Evolutionary conservation across 208 protist genomes (phyloP).

Genomic region (Acanthamoeba quina): DNA sequence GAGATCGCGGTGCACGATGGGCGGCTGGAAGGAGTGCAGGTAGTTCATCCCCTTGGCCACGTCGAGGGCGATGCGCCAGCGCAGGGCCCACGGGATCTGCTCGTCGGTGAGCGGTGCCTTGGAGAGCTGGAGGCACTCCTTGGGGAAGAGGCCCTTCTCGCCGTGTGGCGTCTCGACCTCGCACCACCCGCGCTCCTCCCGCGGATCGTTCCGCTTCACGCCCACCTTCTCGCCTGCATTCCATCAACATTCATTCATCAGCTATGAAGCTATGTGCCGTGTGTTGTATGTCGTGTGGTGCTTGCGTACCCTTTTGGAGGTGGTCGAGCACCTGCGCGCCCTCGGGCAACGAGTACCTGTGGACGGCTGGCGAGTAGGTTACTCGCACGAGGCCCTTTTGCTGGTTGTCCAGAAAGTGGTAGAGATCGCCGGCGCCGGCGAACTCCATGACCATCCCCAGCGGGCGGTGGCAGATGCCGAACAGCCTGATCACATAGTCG

Average conservation of each 20-base stretch:
- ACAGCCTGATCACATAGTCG: constrained; percentile 77
- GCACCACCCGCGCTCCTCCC: constrained; percentile 20
- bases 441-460: constrained; percentile 83
- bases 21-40: constrained; percentile 68
- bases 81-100: constrained; percentile 43
- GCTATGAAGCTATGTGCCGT: too few relatives aligned
- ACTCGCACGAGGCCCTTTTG: background rate
- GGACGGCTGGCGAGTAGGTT: background rate
- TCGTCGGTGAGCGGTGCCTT: constrained; percentile 21
- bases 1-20: constrained; percentile 82
- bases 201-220: background rate
- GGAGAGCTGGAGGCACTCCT: constrained; percentile 2
- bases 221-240: constrained; percentile 25
- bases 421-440: constrained; percentile 74
- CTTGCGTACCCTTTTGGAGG: constrained; percentile 2
- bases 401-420: constrained; percentile 53
- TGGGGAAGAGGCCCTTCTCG: constrained; percentile 26
- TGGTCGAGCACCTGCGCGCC: constrained; percentile 22
- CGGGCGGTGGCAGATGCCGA: constrained; percentile 77
- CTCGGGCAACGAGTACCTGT: background rate
- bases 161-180: background rate
- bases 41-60: constrained; percentile 74
- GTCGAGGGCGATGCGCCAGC: constrained; percentile 76
- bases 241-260: too few relatives aligned
- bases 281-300: too few relatives aligned